A percentile compares a stretch with the other conserved stretches of the same genome.
Conservation (phyloP, 768 basidiomycete species). For the Trametes cinnabarina region DNA sequence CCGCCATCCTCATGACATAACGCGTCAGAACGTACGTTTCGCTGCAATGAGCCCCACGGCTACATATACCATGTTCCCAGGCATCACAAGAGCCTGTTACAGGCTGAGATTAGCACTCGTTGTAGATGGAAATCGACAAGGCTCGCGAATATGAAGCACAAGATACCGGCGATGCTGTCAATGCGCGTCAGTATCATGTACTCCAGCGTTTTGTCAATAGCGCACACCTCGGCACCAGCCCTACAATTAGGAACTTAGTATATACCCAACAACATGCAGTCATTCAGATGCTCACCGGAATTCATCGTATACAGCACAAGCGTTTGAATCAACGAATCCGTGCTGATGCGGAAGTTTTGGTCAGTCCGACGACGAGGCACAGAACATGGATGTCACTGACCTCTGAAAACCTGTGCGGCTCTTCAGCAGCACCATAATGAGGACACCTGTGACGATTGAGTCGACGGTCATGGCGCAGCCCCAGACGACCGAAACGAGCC, state of each 20-base stretch:
- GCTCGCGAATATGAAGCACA: neutral
- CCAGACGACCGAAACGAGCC: neutral
- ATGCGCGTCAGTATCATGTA: no score
- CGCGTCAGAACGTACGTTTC: neutral
- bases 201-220: no score
- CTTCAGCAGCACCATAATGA: neutral
- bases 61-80: neutral
- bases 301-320: neutral
- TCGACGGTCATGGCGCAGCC: neutral
- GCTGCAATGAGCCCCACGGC: neutral
- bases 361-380: neutral
- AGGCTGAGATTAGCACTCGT: no score
- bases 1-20: no score
- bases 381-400: neutral
- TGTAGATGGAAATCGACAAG: no score
- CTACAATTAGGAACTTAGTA: no score
- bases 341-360: neutral
- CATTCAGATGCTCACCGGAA: neutral
- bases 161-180: neutral
- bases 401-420: neutral
- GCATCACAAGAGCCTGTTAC: neutral
- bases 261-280: no score
- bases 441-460: neutral
- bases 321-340: neutral
- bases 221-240: no score